phyloP scores from a whole-genome alignment of 106 monocot genomes.

The Dendrobium chrysotoxum region DNA sequence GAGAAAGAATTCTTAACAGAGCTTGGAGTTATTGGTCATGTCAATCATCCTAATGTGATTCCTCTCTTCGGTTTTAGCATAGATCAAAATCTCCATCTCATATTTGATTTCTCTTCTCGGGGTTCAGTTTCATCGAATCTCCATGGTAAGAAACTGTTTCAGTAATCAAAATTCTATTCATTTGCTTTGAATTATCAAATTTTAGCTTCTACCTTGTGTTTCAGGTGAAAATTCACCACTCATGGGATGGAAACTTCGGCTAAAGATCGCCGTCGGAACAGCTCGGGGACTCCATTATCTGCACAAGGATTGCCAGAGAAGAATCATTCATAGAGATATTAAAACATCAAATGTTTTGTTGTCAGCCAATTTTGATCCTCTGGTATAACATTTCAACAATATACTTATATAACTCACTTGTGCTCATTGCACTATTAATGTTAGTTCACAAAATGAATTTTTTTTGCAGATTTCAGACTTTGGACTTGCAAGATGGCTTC shows the following conservation, averaged over 20 bases:
- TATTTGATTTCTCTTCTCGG: slow-evolving; percentile 57
- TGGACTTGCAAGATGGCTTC: slow-evolving; percentile 70
- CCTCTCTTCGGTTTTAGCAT: slow-evolving; percentile 63
- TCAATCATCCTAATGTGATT: slow-evolving; percentile 51
- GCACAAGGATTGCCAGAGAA: slow-evolving; percentile 59
- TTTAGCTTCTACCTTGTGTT: not conserved
- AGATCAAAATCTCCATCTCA: slow-evolving; percentile 41
- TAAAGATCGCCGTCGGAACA: slow-evolving; percentile 34
- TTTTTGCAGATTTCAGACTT: slow-evolving; percentile 61
- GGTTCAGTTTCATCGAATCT: slow-evolving; percentile 57
- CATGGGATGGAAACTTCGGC: slow-evolving; percentile 38
- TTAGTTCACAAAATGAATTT: not conserved
- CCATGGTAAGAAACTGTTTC: slow-evolving; percentile 24
- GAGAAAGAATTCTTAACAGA: slow-evolving; percentile 63
- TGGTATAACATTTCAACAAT: slow-evolving; percentile 10
- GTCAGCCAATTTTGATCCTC: slow-evolving; percentile 43
- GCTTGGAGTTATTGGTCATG: slow-evolving; percentile 56
- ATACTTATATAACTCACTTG: too few species aligned
- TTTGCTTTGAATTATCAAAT: not conserved
- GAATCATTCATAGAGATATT: slow-evolving; percentile 75
- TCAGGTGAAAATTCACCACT: slow-evolving; percentile 35
- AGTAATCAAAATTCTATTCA: not conserved
- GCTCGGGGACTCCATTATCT: slow-evolving; percentile 50
- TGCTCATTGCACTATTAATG: too few species aligned
- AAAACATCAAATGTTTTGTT: slow-evolving; percentile 62